Percentiles rank a stretch among this genome's conserved stretches.
Evolutionary conservation across 1,284 basidiomycete genomes (phyloP).

Genomic region (Cutaneotrichosporon cavernicola): DNA sequence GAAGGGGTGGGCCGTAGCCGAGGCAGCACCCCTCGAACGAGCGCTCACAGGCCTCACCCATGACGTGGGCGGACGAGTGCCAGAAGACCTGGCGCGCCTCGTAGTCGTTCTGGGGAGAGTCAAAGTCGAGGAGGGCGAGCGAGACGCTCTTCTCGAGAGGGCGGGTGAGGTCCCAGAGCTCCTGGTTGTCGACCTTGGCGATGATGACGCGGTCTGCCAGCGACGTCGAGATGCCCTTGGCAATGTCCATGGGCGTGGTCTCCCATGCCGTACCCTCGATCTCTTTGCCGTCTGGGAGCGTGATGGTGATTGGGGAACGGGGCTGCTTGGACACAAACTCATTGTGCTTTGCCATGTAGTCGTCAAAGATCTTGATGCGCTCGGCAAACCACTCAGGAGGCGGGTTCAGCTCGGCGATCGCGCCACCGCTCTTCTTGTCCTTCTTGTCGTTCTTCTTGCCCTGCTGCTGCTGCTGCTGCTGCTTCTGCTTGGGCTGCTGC

Average conservation of each 20-base stretch:
- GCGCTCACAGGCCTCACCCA: slow-evolving; percentile 96
- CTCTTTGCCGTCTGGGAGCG: slow-evolving; percentile 81
- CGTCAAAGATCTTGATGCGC: slow-evolving; percentile 86
- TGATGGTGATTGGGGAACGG: slow-evolving; percentile 77
- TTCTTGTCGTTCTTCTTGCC: slow-evolving; percentile 53
- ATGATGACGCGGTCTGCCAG: slow-evolving; percentile 89
- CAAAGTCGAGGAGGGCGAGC: slow-evolving; percentile 89
- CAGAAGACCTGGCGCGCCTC: slow-evolving; percentile 89
- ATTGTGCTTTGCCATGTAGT: slow-evolving; percentile 83
- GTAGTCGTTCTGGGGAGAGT: slow-evolving; percentile 80
- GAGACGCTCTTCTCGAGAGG: slow-evolving; percentile 81
- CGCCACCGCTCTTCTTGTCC: slow-evolving; percentile 13
- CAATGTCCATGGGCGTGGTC: slow-evolving; percentile 92
- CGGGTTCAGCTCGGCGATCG: slow-evolving; percentile 65
- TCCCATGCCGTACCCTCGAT: slow-evolving; percentile 87
- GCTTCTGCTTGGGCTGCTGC: slow-evolving; percentile 9
- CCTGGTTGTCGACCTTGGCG: slow-evolving; percentile 78
- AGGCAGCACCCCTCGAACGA: slow-evolving; percentile 93
- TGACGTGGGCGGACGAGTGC: slow-evolving; percentile 98
- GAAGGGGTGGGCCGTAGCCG: slow-evolving; percentile 88
- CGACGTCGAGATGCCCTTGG: slow-evolving; percentile 81
- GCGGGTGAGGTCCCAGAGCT: slow-evolving; percentile 91
- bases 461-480: slow-evolving; percentile 21
- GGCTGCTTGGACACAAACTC: slow-evolving; percentile 78
- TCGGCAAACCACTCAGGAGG: slow-evolving; percentile 83